Base-by-base conservation (phyloP, 257 asterid species). In the Gardenia jasminoides region DNA sequence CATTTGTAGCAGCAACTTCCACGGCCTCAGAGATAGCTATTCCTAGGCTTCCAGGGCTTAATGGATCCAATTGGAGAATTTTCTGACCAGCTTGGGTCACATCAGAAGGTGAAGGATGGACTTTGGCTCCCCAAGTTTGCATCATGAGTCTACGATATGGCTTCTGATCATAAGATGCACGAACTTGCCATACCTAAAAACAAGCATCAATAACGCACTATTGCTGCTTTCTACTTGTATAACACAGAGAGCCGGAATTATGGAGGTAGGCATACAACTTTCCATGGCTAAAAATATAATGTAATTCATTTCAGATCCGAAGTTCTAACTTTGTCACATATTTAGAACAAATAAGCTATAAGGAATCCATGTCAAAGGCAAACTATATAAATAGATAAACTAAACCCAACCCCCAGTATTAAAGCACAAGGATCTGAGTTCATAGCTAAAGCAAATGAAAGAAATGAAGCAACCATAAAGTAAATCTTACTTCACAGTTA, bases 1-100 rank as follows among this genome's bases (percentile, higher is more conserved):
- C 79, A 76, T 95, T 85, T 62, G 36, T 28, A 24, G 88, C 92
- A 47, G 99, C 99, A 76, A 91, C 84, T 79, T 95, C 99, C 81
- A 95, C 98, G 10, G 99, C 99, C 80, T 95, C 99, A 1, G 98
- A 95, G 43, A 95, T 95, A 10, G 99, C 98, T 33, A 95, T 95
- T 74, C 99, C 98, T 84, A 95, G 80, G 85, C 99, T 95, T 41
- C 99, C 97, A 0, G 98, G 97, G 88, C 92, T 95, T 19, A 75
- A 87, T 48, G 97, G 92, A 72, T 95, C 92, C 41, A 80, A 46
- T 69, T 82, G 88, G 24, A 93, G 98, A 28, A 95, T 83, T 64
- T 78, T 79, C 46, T 84, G 85, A 72, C 98, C 99, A 1, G 94
- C 77, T 86, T 92, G 92, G 0, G 98, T 95, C 47, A 92, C 26